Evolutionary conservation across 163 green algal genomes (phyloP), one percentile per base, ranked within the genome.

Genomic region (Chloromonas sp.): DNA sequence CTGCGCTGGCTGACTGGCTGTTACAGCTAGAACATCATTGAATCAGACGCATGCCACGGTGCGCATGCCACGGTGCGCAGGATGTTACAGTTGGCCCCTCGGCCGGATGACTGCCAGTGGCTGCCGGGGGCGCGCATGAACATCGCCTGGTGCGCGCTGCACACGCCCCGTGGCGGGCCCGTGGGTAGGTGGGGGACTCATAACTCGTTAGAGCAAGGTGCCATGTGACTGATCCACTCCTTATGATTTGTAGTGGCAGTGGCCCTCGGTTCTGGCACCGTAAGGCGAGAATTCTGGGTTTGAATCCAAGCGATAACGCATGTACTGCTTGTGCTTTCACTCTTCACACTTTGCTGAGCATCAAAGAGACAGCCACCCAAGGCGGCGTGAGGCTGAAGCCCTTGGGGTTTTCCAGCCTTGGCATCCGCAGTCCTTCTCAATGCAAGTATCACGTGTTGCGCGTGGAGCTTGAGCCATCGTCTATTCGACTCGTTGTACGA

Each of bases 121-220:
- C 90, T 98, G 84, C 92, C 93, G 2, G 95, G 90, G 14, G 94
- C 92, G 1, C 82, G 84, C 0, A 82, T 98, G 2, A 98, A 98
- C 86, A 92, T 96, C 15, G 96, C 95, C 11, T 89, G 93, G 58
- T 89, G 84, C 60, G 92, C 92, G 0, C 87, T 97, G 14, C 60
- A 66, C 76, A 87, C 85, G 71, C 70, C 87, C 61, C 1, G 89
- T 84, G 81, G 14, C 61, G 2, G 36, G 2, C n/a, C 57, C 78
- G 3, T 80, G 74, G 36, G 36, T 36, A 36, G 36, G 36, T 36
- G 36, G 36, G 36, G 36, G 36, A 36, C 36, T 36, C 36, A 36
- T 36, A 36, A 36, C 36, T 36, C 36, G 36, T 36, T 36, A 36
- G 36, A 36, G 36, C 36, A 36, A 36, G 36, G 36, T 36, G 36